A percentile compares a stretch with the other conserved stretches of the same genome.
Conservation (phyloP, 202 grass and related monocot species). For the Setaria viridis region DNA sequence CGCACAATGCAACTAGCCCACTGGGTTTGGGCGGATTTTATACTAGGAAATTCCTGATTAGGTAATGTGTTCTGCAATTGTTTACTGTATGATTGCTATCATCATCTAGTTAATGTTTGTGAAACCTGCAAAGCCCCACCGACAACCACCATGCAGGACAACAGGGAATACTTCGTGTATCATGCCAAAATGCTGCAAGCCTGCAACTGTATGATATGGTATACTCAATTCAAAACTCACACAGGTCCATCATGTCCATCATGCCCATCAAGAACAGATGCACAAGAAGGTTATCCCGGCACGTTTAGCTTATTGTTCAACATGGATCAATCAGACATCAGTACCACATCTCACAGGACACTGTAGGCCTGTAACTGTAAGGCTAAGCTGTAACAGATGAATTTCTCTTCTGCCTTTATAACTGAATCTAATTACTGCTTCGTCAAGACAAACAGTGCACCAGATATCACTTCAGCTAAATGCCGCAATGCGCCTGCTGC, state of each 20-base stretch:
- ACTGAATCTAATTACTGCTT: background rate
- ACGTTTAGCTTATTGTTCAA: background rate
- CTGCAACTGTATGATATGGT: conserved; percentile 14
- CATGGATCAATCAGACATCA: background rate
- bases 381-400: background rate
- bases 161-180: background rate
- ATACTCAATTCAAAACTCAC: conserved; percentile 2
- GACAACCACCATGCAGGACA: conserved; percentile 17
- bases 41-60: conserved; percentile 26
- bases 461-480: conserved; percentile 1
- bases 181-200: background rate
- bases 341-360: background rate
- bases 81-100: conserved; percentile 35
- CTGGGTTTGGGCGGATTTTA: conserved; percentile 26
- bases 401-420: background rate
- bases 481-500: background rate
- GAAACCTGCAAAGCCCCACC: conserved; percentile 22
- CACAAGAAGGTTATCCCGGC: background rate
- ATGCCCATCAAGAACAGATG: background rate
- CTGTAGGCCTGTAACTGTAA: background rate
- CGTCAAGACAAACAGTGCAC: background rate
- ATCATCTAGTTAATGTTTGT: background rate
- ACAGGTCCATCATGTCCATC: too few relatives aligned
- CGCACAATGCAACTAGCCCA: conserved; percentile 39
- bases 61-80: conserved; percentile 13